Percentiles rank a stretch among this genome's conserved stretches.
phyloP scores from a whole-genome alignment of 805 yeast genomes.

The Candida ulmi region DNA sequence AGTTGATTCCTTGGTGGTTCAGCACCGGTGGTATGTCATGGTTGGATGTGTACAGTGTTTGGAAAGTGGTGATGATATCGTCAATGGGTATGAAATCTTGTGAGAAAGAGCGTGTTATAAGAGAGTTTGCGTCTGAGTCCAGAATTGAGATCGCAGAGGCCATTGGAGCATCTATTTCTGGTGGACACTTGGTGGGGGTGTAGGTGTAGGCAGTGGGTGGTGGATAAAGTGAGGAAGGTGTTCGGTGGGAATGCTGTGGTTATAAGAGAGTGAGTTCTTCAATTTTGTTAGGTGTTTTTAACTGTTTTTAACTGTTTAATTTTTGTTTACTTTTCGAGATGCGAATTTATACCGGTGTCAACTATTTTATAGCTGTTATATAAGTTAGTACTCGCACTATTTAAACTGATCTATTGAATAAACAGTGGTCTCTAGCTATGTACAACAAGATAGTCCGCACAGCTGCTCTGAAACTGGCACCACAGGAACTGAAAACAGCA shows the following conservation, averaged over 20 bases:
- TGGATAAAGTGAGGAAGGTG: no score
- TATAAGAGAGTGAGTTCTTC: no score
- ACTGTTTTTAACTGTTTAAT: neutral
- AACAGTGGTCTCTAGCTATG: no score
- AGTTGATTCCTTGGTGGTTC: slow-evolving; percentile 43
- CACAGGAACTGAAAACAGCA: slow-evolving; percentile 16
- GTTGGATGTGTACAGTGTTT: slow-evolving; percentile 40
- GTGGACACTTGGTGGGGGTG: no score
- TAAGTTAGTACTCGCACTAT: no score
- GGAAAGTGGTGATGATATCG: slow-evolving; percentile 51
- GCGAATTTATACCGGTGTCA: no score
- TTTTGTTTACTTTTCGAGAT: no score
- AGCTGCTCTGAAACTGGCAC: slow-evolving; percentile 24
- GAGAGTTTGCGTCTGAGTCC: slow-evolving; percentile 62
- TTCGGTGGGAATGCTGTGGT: no score
- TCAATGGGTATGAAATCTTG: slow-evolving; percentile 56
- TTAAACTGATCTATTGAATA: no score
- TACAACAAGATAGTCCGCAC: slow-evolving; percentile 31
- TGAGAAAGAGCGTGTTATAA: slow-evolving; percentile 63
- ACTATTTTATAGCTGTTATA: no score
- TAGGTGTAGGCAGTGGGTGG: no score
- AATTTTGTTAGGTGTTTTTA: no score
- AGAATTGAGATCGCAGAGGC: slow-evolving; percentile 69
- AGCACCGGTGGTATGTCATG: slow-evolving; percentile 35
- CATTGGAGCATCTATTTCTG: slow-evolving; percentile 28